A percentile compares a stretch with the other conserved stretches of the same genome.
These are phyloP conservation scores for Diutina siamensis DNA, from an alignment of 1,139 yeast species.

Conservation along the genomic window DNA sequence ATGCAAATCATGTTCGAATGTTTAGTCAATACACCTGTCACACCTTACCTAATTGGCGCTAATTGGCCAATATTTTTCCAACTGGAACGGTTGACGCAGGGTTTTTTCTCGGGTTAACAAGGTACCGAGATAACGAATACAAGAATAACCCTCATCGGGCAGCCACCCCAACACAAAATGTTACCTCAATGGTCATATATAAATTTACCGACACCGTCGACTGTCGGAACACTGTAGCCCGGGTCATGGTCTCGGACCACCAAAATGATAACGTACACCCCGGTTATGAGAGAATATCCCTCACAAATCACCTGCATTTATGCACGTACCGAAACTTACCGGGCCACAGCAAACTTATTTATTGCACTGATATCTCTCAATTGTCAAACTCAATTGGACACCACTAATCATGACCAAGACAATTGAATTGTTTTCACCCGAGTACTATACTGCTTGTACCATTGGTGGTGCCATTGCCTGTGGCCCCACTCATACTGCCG, in stretches of 20 bases:
- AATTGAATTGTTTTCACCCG: slow-evolving; percentile 49
- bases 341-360: neutral
- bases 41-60: too few species aligned
- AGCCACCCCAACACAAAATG: too few species aligned
- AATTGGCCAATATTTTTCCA: neutral
- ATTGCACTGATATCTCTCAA: neutral
- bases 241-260: neutral
- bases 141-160: too few species aligned
- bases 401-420: neutral
- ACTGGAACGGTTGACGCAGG: too few species aligned
- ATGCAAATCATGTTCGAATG: neutral
- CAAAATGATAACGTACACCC: neutral
- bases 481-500: slow-evolving; percentile 91
- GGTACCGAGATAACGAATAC: too few species aligned
- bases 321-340: neutral
- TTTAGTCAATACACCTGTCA: neutral
- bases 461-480: slow-evolving; percentile 86
- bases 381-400: too few species aligned
- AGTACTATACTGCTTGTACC: slow-evolving; percentile 77
- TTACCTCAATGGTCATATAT: too few species aligned
- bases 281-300: neutral
- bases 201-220: too few species aligned
- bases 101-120: too few species aligned
- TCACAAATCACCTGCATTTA: neutral
- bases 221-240: too few species aligned